Evolutionary conservation across 441 rosid genomes (phyloP).

Genomic region (Bocquillonia castaneifolia): DNA sequence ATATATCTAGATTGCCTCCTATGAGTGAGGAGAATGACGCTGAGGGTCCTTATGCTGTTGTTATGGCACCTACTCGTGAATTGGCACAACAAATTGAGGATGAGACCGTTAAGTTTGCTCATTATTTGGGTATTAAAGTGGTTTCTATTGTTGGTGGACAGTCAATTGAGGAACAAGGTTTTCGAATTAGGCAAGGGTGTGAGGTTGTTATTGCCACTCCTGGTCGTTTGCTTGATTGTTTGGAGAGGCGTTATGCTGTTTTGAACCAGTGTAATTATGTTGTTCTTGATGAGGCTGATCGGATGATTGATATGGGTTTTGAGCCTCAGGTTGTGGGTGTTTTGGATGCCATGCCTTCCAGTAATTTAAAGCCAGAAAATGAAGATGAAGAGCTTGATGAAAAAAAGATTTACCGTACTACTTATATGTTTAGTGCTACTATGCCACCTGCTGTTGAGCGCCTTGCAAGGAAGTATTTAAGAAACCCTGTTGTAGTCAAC

Average conservation of each 20-base stretch:
- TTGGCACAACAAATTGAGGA: conserved; percentile 94
- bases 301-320: conserved; percentile 98
- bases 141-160: conserved; percentile 94
- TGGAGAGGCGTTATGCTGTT: conserved; percentile 83
- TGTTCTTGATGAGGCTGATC: conserved; percentile 95
- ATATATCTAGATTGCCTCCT: conserved; percentile 76
- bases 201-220: conserved; percentile 93
- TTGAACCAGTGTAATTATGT: conserved; percentile 86
- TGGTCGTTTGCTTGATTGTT: conserved; percentile 78
- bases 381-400: conserved; percentile 97
- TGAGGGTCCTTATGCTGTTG: conserved; percentile 91
- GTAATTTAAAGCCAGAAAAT: conserved; percentile 89
- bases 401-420: conserved; percentile 78
- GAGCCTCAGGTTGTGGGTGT: conserved; percentile 93
- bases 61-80: conserved; percentile 91
- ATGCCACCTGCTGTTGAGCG: conserved; percentile 96
- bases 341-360: conserved; percentile 91
- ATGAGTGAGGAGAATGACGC: conserved; percentile 80
- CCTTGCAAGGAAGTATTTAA: conserved; percentile 85
- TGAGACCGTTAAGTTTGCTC: conserved; percentile 89
- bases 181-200: conserved; percentile 85
- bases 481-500: conserved; percentile 90
- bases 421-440: conserved; percentile 96
- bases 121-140: conserved; percentile 77
- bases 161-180: conserved; percentile 90